Conservation (phyloP, 1,139 yeast species). For the Sugiyamaella grinbergsii region DNA sequence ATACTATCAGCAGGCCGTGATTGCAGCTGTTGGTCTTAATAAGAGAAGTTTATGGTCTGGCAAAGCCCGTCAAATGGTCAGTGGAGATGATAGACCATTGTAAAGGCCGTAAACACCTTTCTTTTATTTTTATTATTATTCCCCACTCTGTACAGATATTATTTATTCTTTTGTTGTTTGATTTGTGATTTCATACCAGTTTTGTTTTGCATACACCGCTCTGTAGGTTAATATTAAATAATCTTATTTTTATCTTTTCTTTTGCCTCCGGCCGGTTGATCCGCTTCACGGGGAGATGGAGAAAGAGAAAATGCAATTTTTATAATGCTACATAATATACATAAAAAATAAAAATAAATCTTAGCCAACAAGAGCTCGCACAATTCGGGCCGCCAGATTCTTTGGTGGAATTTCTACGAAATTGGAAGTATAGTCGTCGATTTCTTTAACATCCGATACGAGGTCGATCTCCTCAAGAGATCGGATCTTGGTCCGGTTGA, state of each 20-base stretch:
- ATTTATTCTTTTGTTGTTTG: constrained; percentile 15
- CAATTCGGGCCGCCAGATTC: constrained; percentile 25
- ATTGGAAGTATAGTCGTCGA: constrained; percentile 46
- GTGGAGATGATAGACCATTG: constrained; percentile 31
- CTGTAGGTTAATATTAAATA: constrained; percentile 2
- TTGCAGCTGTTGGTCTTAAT: constrained; percentile 44
- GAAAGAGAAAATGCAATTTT: neutral
- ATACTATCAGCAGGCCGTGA: constrained; percentile 36
- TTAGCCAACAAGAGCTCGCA: constrained; percentile 20
- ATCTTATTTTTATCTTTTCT: neutral
- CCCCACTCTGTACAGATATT: constrained; percentile 16
- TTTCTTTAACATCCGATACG: constrained; percentile 55
- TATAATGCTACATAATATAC: constrained; percentile 5
- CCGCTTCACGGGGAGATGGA: neutral
- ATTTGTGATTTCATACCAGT: too few relatives aligned
- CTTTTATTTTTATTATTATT: constrained; percentile 2
- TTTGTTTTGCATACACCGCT: constrained; percentile 12
- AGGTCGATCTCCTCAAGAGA: constrained; percentile 58
- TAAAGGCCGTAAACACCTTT: constrained; percentile 20
- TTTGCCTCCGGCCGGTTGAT: constrained; percentile 6
- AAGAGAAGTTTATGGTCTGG: constrained; percentile 53
- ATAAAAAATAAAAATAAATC: neutral
- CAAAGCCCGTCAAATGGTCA: constrained; percentile 57
- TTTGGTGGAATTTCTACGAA: constrained; percentile 26
- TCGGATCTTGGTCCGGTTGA: constrained; percentile 53